Base-by-base conservation (phyloP, 1,139 yeast genomes). In the Lipomyces yarrowii region DNA sequence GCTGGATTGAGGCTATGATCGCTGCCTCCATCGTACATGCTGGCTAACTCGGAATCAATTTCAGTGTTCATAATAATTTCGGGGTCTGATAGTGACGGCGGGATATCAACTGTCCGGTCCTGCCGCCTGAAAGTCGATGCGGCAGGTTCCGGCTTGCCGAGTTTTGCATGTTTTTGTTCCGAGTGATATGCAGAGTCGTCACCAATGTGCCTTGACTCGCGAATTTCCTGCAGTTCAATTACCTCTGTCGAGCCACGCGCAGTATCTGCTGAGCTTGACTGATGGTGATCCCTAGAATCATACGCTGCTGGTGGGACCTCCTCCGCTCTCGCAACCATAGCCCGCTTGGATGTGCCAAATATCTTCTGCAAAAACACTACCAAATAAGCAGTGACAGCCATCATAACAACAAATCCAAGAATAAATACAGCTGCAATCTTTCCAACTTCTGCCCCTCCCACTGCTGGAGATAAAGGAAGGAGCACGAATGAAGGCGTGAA, bases 401-500 rank as follows among this genome's bases (percentile, higher is more conserved):
- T 82, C 64, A 88, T 81, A 2, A 81, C 74, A 4, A 87, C 66
- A 73, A 87, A 87, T 0, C 96, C 94, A 55, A 88, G 70, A 2
- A 87, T 80, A 74, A 89, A 90, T 13, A 89, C 90, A 0, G 86
- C 94, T 1, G 90, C 91, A 54, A 90, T 90, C 64, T 87, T 86
- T 72, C 87, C 80, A 23, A 91, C 90, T 71, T 89, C 96, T 30
- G 83, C 82, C 55, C 87, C 86, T 15, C 88, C 80, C 58, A 90
- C 87, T 67, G 84, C 83, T 52, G 84, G 83, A 18, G 91, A 84
- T 63, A 89, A 80, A 0, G 96, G 94, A 60, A 90, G 81, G 0
- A 87, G 83, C 35, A 89, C 86, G 73, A 90, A 89, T 0, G 92
- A 87, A 0, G 96, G 94, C 0, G 90, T 86, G 79, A 90, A 90